These are phyloP conservation scores for Lavandula angustifolia DNA, from an alignment of 257 asterid genomes.

Conservation along the genomic window DNA sequence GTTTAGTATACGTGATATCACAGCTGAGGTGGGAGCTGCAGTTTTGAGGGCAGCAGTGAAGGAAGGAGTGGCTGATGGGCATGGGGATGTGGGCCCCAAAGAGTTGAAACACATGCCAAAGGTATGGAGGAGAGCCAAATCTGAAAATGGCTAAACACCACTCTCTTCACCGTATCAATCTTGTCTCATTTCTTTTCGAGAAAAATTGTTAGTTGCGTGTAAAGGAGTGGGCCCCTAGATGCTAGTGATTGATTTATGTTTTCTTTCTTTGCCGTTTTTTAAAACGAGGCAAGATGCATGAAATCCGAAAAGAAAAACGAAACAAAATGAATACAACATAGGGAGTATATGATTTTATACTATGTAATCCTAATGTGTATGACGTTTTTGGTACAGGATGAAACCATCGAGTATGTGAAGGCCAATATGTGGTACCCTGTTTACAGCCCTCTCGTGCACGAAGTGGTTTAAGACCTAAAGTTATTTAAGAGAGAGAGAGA, in stretches of 20 bases:
- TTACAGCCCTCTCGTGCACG: constrained; percentile 95
- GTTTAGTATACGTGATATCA: constrained; percentile 82
- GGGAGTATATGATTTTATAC: too few species aligned
- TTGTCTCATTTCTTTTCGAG: too few species aligned
- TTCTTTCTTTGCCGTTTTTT: too few species aligned
- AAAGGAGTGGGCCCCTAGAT: too few species aligned
- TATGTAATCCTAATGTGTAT: background rate
- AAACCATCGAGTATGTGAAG: constrained; percentile 58
- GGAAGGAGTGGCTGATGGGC: constrained; percentile 85
- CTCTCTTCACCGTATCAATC: background rate
- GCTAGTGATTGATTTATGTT: too few species aligned
- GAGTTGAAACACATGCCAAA: constrained; percentile 76
- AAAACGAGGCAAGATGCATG: too few species aligned
- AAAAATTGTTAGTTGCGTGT: too few species aligned
- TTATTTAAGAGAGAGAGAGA: too few species aligned
- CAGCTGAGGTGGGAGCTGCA: constrained; percentile 96
- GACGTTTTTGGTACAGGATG: constrained; percentile 65
- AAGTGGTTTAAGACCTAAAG: constrained; percentile 15
- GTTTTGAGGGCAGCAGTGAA: constrained; percentile 79
- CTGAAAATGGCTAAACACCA: too few species aligned
- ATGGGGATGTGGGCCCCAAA: constrained; percentile 69
- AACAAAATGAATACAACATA: too few species aligned
- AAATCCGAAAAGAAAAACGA: too few species aligned
- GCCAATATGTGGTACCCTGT: constrained; percentile 89
- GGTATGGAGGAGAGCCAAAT: constrained; percentile 41